Percentiles rank a stretch among this genome's conserved stretches.
These are phyloP conservation scores for Tetraselmis striata DNA, from an alignment of 139 green algal genomes.

Conservation along the genomic window DNA sequence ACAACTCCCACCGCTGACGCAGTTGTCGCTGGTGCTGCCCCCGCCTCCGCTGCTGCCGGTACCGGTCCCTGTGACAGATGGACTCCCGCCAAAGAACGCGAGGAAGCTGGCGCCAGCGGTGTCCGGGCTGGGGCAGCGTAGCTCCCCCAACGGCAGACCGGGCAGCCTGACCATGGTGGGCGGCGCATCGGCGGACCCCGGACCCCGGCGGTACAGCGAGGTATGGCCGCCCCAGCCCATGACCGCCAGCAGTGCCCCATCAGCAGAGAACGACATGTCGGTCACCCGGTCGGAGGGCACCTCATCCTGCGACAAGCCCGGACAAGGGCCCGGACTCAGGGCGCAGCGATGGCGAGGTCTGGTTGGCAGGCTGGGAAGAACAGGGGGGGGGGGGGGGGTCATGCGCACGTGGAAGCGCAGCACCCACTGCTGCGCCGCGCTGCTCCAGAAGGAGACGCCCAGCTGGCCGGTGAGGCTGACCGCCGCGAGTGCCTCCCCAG, in stretches of 20 bases:
- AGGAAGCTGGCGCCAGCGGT: neutral
- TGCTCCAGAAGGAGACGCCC: neutral
- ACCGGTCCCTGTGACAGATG: no score
- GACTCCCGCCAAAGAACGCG: neutral
- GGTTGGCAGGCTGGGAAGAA: no score
- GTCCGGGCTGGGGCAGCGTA: neutral
- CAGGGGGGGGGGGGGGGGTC: no score
- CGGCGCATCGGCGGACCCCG: neutral
- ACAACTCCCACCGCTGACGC: no score
- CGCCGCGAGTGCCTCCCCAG: neutral
- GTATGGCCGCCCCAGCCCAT: neutral
- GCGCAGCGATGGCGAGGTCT: no score
- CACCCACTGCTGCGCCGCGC: neutral
- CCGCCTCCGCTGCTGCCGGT: neutral
- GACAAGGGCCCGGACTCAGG: no score
- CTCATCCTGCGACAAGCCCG: neutral
- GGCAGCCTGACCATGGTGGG: neutral
- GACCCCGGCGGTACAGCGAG: neutral
- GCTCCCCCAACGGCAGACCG: neutral
- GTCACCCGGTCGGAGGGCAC: neutral
- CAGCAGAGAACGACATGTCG: neutral
- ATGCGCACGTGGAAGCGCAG: neutral
- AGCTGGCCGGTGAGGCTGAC: neutral
- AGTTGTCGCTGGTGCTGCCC: no score
- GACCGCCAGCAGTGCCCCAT: neutral